Evolutionary conservation across 2,329 filamentous ascomycete genomes (phyloP).

Genomic region (Alternaria incomplexa): DNA sequence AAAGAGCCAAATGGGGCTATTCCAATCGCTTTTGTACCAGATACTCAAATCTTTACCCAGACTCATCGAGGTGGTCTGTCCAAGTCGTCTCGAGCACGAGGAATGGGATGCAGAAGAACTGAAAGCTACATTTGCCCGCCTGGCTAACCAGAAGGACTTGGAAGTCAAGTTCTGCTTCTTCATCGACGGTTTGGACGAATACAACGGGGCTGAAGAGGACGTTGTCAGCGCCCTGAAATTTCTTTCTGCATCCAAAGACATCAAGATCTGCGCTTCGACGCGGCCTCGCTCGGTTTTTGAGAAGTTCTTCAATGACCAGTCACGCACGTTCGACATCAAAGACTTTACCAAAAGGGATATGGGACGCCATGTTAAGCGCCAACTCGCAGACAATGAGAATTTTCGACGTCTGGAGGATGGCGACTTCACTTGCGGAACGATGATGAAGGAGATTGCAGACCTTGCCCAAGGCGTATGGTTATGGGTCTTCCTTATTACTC

Average conservation of each 20-base stretch:
- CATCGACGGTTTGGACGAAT: background rate
- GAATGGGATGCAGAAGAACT: constrained; percentile 9
- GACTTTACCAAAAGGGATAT: constrained; percentile 1
- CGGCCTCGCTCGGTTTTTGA: constrained; percentile 12
- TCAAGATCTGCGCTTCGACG: constrained; percentile 16
- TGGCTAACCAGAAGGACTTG: background rate
- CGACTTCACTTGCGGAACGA: background rate
- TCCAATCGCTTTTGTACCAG: constrained; percentile 17
- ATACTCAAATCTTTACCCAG: constrained; percentile 13
- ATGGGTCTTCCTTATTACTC: constrained; percentile 23
- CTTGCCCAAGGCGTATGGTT: constrained; percentile 24
- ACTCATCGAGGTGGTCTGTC: constrained; percentile 7
- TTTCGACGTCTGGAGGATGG: background rate
- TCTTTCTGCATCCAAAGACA: background rate
- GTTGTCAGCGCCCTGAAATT: constrained; percentile 3
- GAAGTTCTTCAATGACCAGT: background rate
- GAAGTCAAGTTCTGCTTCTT: constrained; percentile 17
- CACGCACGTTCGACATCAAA: background rate
- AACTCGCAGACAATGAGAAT: background rate
- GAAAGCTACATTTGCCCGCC: background rate
- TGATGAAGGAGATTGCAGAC: constrained; percentile 4
- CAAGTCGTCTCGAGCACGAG: constrained; percentile 7
- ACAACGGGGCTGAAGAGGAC: constrained; percentile 4
- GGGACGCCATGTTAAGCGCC: background rate
- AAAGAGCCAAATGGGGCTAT: constrained; percentile 11